Evolutionary conservation across 1,139 yeast species (phyloP), one percentile per base, ranked within the genome.

Genomic region (Schizosaccharomyces versatilis): DNA sequence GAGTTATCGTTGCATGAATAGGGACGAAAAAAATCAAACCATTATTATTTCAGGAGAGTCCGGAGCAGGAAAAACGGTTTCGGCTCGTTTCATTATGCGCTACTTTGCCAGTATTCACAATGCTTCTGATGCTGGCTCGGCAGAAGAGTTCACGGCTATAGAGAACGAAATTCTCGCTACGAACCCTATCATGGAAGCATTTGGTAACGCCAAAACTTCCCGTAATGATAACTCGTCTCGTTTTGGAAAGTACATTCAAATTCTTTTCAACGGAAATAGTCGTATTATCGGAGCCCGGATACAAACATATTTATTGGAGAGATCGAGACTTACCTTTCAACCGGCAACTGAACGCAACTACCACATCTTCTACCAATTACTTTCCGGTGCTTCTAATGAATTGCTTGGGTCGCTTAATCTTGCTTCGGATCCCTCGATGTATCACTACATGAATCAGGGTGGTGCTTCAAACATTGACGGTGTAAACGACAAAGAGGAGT

Each of bases 51-150:
- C 93, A 63, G 98, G 98, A 68, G 98, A 90, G 68, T 84, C 95
- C 6, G 98, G 98, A 67, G 98, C 98, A 36, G 98, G 98, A 68
- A 93, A 90, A 66, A 93, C 98, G 1, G 97, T 90, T 49, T 80
- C 93, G 60, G 98, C 99, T 54, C 90, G 90, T 68, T 90, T 84
- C 67, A 90, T 90, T 61, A 90, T 90, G 98, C 78, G 97, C 66
- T 90, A 88, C 68, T 88, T 90, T 69, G 97, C 98, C 5, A 80
- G 94, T 8, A 96, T 90, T 17, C 97, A 88, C 41, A 39, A 12
- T 14, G 41, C 12, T 39, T 39, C 41, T 14, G 14, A 39, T 39
- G 12, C 14, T 39, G 14, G 68, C 65, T 38, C 62, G 61, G 42
- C 58, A 63, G 6, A 58, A 36, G 39, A 49, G 14, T 14, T 90